Evolutionary conservation across 352 stramenopile species (phyloP), one percentile per base, ranked within the genome.

Genomic region (Globisporangium perplexum): DNA sequence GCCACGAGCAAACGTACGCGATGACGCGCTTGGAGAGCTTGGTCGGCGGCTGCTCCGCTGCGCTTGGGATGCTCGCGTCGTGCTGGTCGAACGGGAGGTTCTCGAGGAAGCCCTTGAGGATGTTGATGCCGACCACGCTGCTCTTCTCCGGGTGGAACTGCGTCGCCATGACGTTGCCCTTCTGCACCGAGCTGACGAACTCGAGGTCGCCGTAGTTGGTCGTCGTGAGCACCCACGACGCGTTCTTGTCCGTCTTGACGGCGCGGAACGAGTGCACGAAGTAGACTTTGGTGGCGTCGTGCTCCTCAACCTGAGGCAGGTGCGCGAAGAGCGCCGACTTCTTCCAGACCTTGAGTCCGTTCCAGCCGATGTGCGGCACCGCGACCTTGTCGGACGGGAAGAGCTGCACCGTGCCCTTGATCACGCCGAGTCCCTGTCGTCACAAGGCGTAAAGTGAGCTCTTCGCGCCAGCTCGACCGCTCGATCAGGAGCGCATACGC

Each of bases 131-230:
- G 55, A 94, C 73, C 1, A 59, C 63, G 17, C 96, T 96, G 72
- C 90, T 98, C 75, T 99, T 99, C 67, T 99, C 97, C 7, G 97
- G 97, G 80, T 99, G 97, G 72, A 99, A 99, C 68, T 99, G 97
- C 48, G 91, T 98, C n/a, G 94, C 97, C 61, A 98, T 90, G 43
- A 99, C 89, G 62, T 97, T 97, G 42, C 96, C 96, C 61, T 94
- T 90, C 65, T 98, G 92, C 18, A 99, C 80, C 33, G 90, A 75
- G 56, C 83, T 97, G 43, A 99, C 83, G 66, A 98, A 99, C 51
- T 92, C 74, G 33, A 94, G 59, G 15, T 77, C 85, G 43, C 90
- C 94, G 69, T 99, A 99, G 52, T 96, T 96, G 23, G 97, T 99
- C 7, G 86, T 97, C 22, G 83, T 95, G 50, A 98, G 79, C 44